Evolutionary conservation across 495 filamentous ascomycete species (phyloP).

Genomic region (Platismatia glauca): DNA sequence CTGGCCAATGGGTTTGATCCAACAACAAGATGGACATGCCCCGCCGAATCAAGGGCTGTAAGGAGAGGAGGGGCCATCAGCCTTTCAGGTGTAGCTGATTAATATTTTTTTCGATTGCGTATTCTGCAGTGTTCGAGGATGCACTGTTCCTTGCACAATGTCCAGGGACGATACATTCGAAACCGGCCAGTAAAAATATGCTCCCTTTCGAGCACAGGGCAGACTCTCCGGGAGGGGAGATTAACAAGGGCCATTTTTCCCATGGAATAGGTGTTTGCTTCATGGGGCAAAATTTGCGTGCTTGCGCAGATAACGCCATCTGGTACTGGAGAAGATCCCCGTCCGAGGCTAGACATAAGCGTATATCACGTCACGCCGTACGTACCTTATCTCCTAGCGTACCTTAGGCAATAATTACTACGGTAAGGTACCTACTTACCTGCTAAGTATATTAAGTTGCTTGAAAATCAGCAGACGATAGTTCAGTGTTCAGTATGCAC

Average conservation of each 20-base stretch:
- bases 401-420: neutral
- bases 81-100: neutral
- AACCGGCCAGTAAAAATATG: neutral
- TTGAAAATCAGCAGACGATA: neutral
- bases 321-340: constrained; percentile 17
- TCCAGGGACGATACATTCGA: constrained; percentile 5
- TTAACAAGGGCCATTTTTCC: neutral
- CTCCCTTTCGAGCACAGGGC: neutral
- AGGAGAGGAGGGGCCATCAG: constrained; percentile 48
- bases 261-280: neutral
- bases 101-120: neutral
- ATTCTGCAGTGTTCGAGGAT: constrained; percentile 7
- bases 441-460: neutral
- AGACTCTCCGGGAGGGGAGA: neutral
- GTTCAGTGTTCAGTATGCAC: too few relatives aligned
- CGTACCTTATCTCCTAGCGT: neutral
- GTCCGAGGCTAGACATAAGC: neutral
- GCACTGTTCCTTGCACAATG: neutral
- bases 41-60: constrained; percentile 63
- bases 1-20: constrained; percentile 82
- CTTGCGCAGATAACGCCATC: constrained; percentile 16
- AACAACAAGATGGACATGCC: constrained; percentile 76
- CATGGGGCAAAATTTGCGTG: neutral
- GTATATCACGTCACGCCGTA: constrained; percentile 7
- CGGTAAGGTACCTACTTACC: too few relatives aligned